Base-by-base conservation (phyloP, 139 green algal species). In the Haematococcus lacustris region DNA sequence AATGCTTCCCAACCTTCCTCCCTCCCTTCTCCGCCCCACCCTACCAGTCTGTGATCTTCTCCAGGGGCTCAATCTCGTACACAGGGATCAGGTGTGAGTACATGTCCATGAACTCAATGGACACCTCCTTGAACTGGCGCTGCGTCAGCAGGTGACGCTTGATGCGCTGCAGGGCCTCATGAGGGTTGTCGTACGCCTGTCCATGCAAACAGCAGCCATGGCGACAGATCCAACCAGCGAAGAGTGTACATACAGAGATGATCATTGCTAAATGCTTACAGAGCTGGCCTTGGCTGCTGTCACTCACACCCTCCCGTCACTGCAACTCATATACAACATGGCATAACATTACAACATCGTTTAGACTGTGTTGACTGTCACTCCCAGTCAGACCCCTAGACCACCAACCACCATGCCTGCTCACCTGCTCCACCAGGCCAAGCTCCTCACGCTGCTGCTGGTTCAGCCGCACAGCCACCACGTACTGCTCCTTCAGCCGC, bases 111-210 rank as follows among this genome's bases (percentile, higher is more conserved):
- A 98, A 98, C 88, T 97, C 92, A 59, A 98, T 96, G 63, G 78
- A 77, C 57, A 98, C 91, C 84, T 99, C 95, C 85, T 99, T 99
- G 89, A 99, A 99, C 38, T 80, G 79, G 47, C 95, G 87, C 85
- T 97, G 91, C 0, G 94, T 98, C 40, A 99, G 92, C 82, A 99
- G 87, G 83, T 99, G 95, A 34, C 96, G 91, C 90, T 99, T 99
- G 88, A 99, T 98, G 69, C 96, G 88, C 51, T 90, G 90, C 71
- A 99, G 83, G 38, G 93, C 92, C 87, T 99, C 96, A 76, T 99
- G 96, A 1, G 96, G 96, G 87, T 99, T 99, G 91, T 99, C 96
- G 76, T 99, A 99, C 39, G 96, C 96, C 86, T 89, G 73, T 23
- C 32, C n/a, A 41, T 71, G n/a, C 6, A 25, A 72, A 60, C 41